phyloP scores from a whole-genome alignment of 1,284 basidiomycete genomes.

The Ceratobasidium sp. region DNA sequence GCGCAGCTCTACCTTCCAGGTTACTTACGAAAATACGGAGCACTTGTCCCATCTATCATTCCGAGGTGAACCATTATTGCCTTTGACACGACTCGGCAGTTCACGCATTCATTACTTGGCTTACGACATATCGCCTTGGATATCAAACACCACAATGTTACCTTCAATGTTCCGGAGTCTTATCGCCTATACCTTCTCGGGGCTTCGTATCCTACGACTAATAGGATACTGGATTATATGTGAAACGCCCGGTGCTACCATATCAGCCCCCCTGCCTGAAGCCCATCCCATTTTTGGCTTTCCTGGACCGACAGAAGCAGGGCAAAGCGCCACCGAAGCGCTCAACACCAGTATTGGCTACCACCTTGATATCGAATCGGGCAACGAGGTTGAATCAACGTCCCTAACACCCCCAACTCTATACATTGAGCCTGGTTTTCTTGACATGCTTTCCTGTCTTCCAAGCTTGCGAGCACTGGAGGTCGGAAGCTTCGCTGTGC shows the following conservation, averaged over 20 bases:
- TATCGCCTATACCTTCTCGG: constrained; percentile 7
- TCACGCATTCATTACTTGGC: constrained; percentile 33
- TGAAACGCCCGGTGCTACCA: constrained; percentile 3
- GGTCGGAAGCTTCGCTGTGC: constrained; percentile 35
- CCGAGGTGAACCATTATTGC: not conserved
- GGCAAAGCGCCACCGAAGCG: not conserved
- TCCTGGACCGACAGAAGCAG: not conserved
- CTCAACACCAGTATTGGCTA: not conserved
- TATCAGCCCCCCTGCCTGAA: not conserved
- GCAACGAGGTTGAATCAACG: not conserved
- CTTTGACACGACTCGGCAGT: constrained; percentile 7
- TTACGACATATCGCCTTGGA: constrained; percentile 25
- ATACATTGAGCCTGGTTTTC: constrained; percentile 11
- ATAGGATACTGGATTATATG: constrained; percentile 39
- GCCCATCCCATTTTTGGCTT: not conserved
- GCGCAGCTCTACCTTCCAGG: not conserved
- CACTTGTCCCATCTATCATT: constrained; percentile 29
- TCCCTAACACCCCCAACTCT: constrained; percentile 12
- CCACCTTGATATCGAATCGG: not conserved
- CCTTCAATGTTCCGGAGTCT: not conserved
- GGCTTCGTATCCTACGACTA: constrained; percentile 32
- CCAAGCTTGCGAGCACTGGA: constrained; percentile 26
- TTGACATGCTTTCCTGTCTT: constrained; percentile 8
- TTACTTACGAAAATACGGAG: not conserved
- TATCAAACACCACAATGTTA: not conserved